Percentiles rank a stretch among this genome's conserved stretches.
Conservation (phyloP, 1,284 basidiomycete genomes). For the Moniliophthora roreri region DNA sequence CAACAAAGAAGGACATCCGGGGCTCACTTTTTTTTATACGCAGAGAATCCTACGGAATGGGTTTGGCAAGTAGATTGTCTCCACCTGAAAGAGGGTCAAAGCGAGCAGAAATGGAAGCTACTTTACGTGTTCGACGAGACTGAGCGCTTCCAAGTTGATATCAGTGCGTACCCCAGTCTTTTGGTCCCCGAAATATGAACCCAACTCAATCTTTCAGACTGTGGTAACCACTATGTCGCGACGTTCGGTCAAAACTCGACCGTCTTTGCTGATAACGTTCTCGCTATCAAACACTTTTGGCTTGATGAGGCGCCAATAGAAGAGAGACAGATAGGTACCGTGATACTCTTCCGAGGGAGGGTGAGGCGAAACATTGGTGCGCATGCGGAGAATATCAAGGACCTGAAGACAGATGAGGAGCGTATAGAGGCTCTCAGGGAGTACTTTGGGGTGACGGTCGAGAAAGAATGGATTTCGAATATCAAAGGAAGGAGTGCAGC, state of each 20-base stretch:
- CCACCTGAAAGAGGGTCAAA: neutral
- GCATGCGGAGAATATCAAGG: neutral
- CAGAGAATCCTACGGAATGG: neutral
- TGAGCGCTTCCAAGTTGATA: neutral
- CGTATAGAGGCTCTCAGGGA: neutral
- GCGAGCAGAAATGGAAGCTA: neutral
- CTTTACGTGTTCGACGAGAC: neutral
- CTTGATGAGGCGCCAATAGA: neutral
- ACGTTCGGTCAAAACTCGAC: neutral
- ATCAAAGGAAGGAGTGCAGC: neutral
- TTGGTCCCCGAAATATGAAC: too few species aligned
- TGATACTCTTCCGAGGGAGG: neutral
- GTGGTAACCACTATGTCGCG: neutral
- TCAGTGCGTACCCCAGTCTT: too few species aligned
- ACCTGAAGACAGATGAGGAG: neutral
- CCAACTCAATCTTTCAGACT: neutral
- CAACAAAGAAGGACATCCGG: too few species aligned
- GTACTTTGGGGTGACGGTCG: neutral
- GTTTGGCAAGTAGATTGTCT: slow-evolving; percentile 2
- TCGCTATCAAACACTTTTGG: neutral
- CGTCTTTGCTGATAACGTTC: neutral
- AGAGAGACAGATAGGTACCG: neutral
- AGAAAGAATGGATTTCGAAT: neutral
- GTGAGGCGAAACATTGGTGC: neutral
- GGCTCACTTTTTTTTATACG: too few species aligned